Evolutionary conservation across 2,329 filamentous ascomycete genomes (phyloP).

Genomic region (Aureobasidium leucospermi): DNA sequence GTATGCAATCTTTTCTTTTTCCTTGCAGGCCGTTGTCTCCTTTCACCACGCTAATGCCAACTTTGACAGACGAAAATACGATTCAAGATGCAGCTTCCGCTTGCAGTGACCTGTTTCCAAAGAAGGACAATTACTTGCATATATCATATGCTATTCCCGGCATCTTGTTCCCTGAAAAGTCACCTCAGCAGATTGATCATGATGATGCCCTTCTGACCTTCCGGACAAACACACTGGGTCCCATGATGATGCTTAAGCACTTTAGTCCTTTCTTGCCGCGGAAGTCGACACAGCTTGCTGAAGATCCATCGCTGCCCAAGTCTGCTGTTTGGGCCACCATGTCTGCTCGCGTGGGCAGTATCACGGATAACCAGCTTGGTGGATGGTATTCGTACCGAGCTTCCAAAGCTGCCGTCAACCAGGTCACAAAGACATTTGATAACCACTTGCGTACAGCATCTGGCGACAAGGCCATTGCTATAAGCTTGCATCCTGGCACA

Average conservation of each 20-base stretch:
- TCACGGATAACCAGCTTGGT: constrained; percentile 62
- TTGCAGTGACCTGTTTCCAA: constrained; percentile 25
- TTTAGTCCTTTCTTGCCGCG: constrained; percentile 62
- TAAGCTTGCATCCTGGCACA: constrained; percentile 73
- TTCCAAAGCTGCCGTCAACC: constrained; percentile 67
- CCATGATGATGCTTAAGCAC: constrained; percentile 69
- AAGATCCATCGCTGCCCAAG: constrained; percentile 34
- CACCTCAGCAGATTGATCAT: constrained; percentile 57
- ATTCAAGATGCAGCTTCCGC: constrained; percentile 50
- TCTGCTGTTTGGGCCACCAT: constrained; percentile 62
- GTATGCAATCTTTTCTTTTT: constrained; percentile 30
- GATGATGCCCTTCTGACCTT: constrained; percentile 60
- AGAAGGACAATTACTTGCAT: constrained; percentile 52
- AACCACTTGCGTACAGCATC: constrained; percentile 52
- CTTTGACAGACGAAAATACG: constrained; percentile 50
- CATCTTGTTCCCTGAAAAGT: constrained; percentile 65
- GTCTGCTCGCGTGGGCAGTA: constrained; percentile 70
- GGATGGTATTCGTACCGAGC: constrained; percentile 80
- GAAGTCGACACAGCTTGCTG: constrained; percentile 40
- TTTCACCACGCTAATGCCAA: not conserved
- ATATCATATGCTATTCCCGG: constrained; percentile 65
- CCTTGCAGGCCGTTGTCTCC: not conserved
- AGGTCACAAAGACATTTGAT: constrained; percentile 64
- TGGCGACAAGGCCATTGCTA: constrained; percentile 56
- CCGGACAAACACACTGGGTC: constrained; percentile 65